These are phyloP conservation scores for Nidularia pulvinata DNA, from an alignment of 768 basidiomycete genomes.

Conservation along the genomic window DNA sequence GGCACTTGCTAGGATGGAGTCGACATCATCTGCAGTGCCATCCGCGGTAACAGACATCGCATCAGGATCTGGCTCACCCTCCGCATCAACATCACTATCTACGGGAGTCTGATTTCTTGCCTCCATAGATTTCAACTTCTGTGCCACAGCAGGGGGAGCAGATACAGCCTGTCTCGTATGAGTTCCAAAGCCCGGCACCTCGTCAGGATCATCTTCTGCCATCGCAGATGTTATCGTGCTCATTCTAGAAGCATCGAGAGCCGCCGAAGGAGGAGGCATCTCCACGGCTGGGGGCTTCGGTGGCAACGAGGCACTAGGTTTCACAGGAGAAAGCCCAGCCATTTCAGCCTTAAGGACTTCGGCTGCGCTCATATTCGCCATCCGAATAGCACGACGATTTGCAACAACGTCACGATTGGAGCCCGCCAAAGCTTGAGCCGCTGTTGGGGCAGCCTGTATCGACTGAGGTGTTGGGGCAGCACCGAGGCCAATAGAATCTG, in stretches of 20 bases:
- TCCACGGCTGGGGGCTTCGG: conserved; percentile 27
- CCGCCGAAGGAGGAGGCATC: conserved; percentile 13
- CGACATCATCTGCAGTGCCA: conserved; percentile 12
- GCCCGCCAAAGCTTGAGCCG: conserved; percentile 74
- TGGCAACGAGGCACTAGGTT: conserved; percentile 35
- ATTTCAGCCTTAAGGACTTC: conserved; percentile 93
- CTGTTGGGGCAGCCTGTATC: conserved; percentile 53
- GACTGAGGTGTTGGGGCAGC: conserved; percentile 61
- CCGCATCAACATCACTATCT: conserved; percentile 22
- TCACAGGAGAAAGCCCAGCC: conserved; percentile 52
- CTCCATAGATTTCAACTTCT: conserved; percentile 2
- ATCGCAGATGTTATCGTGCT: neutral
- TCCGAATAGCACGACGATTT: conserved; percentile 86
- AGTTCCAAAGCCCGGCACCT: conserved; percentile 36
- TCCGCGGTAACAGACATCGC: conserved; percentile 13
- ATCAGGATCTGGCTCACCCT: conserved; percentile 27
- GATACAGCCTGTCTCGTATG: conserved; percentile 8
- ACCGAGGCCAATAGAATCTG: conserved; percentile 78
- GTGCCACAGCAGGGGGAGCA: neutral
- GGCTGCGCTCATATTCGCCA: conserved; percentile 97
- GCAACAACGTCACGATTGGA: conserved; percentile 91
- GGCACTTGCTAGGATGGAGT: conserved; percentile 12
- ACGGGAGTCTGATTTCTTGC: conserved; percentile 1
- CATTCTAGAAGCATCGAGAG: conserved; percentile 8
- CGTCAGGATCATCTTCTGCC: conserved; percentile 18